Conservation (phyloP, 768 basidiomycete genomes). For the Tylopilus sp. region DNA sequence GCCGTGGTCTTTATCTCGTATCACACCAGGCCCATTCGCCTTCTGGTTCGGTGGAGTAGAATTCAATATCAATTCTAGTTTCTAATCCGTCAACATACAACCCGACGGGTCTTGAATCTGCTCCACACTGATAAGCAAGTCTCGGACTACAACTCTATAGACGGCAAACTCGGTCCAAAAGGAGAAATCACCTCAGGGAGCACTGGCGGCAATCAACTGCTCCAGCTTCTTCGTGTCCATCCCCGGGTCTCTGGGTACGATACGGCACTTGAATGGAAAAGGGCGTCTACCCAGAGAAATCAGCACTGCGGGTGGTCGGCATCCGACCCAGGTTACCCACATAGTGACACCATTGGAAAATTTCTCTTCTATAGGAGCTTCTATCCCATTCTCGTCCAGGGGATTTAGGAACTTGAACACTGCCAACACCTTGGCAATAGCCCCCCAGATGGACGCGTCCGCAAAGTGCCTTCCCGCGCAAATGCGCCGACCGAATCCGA, state of each 20-base stretch:
- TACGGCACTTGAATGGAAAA: not conserved
- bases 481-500: constrained; percentile 22
- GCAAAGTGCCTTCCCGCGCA: constrained; percentile 15
- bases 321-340: not conserved
- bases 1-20: too few species aligned
- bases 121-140: not conserved
- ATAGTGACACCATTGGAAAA: not conserved
- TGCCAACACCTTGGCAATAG: not conserved
- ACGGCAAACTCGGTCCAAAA: not conserved
- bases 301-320: too few species aligned
- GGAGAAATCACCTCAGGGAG: not conserved
- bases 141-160: not conserved
- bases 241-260: not conserved
- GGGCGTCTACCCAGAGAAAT: not conserved
- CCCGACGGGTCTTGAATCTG: too few species aligned
- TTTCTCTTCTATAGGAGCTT: constrained; percentile 3
- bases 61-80: too few species aligned
- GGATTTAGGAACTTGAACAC: not conserved
- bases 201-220: not conserved
- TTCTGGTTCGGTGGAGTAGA: too few species aligned
- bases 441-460: constrained; percentile 1
- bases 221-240: not conserved
- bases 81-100: too few species aligned
- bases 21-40: too few species aligned
- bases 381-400: not conserved